Base-by-base conservation (phyloP, 805 yeast genomes). In the Barnettozyma salicaria region DNA sequence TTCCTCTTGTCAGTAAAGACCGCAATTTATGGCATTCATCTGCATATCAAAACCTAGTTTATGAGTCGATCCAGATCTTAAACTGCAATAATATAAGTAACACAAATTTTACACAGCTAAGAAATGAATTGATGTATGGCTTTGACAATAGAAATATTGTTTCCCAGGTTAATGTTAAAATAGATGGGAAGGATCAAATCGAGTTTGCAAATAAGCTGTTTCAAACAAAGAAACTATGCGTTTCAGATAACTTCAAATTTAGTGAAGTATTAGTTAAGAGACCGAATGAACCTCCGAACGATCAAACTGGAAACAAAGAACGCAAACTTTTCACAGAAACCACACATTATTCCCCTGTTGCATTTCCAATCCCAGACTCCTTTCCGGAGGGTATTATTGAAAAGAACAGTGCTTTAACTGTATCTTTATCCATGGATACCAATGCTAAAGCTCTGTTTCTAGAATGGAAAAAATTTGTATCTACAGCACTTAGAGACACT, bases 1-100 rank as follows among this genome's bases (percentile, higher is more conserved):
- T 85, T 9, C 90, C 94, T 0, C 19, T 84, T 8, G 52, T 56
- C n/a, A 7, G 42, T 1, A 19, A 39, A 12, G 41, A 38, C 21
- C 5, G 20, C 1, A 61, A 60, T 40, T 34, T 51, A 13, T 78
- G 82, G 82, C 64, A 70, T 23, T 43, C 55, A 5, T 55, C 68
- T 0, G 56, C 67, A 8, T 41, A 64, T 27, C 61, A 67, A 39
- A 41, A 62, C 32, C 41, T 69, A 21, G 59, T 61, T 20, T 63
- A 69, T 56, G 85, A 76, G 47, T 46, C 74, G 23, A 51, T 65
- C 20, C 65, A 67, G 43, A 38, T 65, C 2, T 41, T 72, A 19
- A 59, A 64, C n/a, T 49, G 69, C 34, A 68, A 71, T 33, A 52
- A 63, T 9, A 40, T 20, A 6, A 38, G 44, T 11, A 52, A 59